Evolutionary conservation across 306 rosid genomes (phyloP), one percentile per base, ranked within the genome.

Genomic region (Canavalia gladiata): DNA sequence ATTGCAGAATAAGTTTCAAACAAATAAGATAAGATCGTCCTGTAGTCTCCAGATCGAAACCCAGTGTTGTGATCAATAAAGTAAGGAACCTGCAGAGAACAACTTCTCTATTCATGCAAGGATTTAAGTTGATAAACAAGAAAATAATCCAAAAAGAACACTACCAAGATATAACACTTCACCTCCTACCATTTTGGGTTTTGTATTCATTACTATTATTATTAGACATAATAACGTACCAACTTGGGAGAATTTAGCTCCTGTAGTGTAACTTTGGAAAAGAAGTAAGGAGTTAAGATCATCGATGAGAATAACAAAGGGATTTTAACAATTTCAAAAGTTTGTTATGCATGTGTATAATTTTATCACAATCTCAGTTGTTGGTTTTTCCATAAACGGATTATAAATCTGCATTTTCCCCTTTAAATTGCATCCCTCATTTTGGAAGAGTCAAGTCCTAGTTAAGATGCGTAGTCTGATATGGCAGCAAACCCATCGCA

Each of bases 61-160:
- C 92, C 94, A 50, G 95, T 90, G 80, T 82, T 92, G 71, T 89
- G 94, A 85, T 94, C 98, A 59, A 94, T 78, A 55, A 94, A 75
- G 86, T 84, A 91, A 31, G 95, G 98, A 49, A 92, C 97, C 98
- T 94, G 89, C 55, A 74, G 72, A 59, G 54, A 7, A 83, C 37
- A 79, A 54, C 11, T 35, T 51, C 50, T 75, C 25, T 3, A 57
- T 47, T 78, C 68, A 83, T 46, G 49, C 73, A 56, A 74, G 73
- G 86, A 71, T 71, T 73, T 39, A 34, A 35, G 39, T 49, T 42
- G 35, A 73, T 57, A 67, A 75, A 58, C 41, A 45, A 74, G 41
- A 65, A 54, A 7, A 52, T 42, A 5, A 75, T 55, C 45, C 29
- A 41, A 30, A 54, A 33, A 33, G 6, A 29, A 47, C 18, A 50